Evolutionary conservation across 331 rosid genomes (phyloP).

Genomic region (Telfairia occidentalis): DNA sequence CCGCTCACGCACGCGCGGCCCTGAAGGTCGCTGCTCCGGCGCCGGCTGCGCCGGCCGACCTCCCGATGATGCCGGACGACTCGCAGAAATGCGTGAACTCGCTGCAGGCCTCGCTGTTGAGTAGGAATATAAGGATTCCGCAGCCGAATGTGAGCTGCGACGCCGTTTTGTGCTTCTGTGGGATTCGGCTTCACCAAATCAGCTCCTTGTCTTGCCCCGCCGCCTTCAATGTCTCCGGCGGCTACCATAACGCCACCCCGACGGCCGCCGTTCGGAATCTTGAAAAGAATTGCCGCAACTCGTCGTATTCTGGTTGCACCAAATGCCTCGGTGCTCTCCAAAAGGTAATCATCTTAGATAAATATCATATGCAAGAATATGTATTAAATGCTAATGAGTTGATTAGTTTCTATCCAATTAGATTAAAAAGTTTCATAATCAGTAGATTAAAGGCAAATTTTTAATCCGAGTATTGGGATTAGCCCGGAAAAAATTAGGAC

Average conservation of each 20-base stretch:
- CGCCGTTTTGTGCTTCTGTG: slow-evolving; percentile 82
- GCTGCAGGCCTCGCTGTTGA: slow-evolving; percentile 54
- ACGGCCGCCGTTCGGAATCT: slow-evolving; percentile 57
- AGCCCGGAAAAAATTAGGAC: not conserved
- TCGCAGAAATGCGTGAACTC: slow-evolving; percentile 91
- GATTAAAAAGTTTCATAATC: not conserved
- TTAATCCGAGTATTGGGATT: not conserved
- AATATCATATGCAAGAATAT: not conserved
- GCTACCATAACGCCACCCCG: slow-evolving; percentile 56
- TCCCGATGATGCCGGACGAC: slow-evolving; percentile 94
- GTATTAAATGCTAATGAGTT: not conserved
- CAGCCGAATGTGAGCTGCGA: slow-evolving; percentile 88
- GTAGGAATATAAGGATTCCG: slow-evolving; percentile 60
- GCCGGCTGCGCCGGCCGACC: slow-evolving; percentile 31
- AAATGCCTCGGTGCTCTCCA: slow-evolving; percentile 69
- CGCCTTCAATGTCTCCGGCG: slow-evolving; percentile 56
- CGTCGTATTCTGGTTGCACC: slow-evolving; percentile 83
- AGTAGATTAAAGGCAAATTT: not conserved
- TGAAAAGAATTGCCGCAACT: slow-evolving; percentile 71
- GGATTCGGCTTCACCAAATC: slow-evolving; percentile 83
- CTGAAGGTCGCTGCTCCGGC: slow-evolving; percentile 38
- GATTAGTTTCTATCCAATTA: not conserved
- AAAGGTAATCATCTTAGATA: slow-evolving; percentile 43
- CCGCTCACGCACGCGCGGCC: slow-evolving; percentile 84
- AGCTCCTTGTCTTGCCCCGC: slow-evolving; percentile 69